Evolutionary conservation across 208 protist species (phyloP).

Genomic region (Trypanosoma caninum): DNA sequence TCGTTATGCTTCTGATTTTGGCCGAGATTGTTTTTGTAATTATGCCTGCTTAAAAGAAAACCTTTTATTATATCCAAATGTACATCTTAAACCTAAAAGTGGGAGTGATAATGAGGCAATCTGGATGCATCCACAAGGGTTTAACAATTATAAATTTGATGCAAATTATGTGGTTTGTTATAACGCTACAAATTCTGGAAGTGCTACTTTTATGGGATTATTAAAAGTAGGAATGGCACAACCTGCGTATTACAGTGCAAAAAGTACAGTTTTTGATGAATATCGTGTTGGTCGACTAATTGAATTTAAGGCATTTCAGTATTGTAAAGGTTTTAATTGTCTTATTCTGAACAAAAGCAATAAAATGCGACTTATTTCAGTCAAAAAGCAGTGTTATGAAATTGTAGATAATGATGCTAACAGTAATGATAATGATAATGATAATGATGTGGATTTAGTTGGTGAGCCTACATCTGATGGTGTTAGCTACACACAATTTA

Average conservation of each 20-base stretch:
- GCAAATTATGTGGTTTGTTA: slow-evolving; percentile 86
- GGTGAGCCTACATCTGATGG: slow-evolving; percentile 28
- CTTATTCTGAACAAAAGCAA: slow-evolving; percentile 35
- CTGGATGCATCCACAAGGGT: slow-evolving; percentile 41
- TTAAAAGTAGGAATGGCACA: slow-evolving; percentile 64
- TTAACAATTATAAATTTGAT: slow-evolving; percentile 69
- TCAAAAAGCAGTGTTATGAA: slow-evolving; percentile 14
- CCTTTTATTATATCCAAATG: slow-evolving; percentile 31
- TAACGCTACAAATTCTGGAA: not conserved
- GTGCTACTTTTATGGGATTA: slow-evolving; percentile 65
- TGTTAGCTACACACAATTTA: slow-evolving; percentile 35
- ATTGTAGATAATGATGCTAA: not conserved
- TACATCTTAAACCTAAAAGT: not conserved
- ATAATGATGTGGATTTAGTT: slow-evolving; percentile 15
- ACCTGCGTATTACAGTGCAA: slow-evolving; percentile 83
- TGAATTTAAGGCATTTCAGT: slow-evolving; percentile 47
- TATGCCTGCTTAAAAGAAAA: slow-evolving; percentile 38
- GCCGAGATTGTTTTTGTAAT: slow-evolving; percentile 75
- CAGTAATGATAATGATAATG: not conserved
- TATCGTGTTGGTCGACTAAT: slow-evolving; percentile 62
- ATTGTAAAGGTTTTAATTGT: slow-evolving; percentile 42
- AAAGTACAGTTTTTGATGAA: slow-evolving; percentile 22
- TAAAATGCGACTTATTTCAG: slow-evolving; percentile 49
- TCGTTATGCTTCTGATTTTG: slow-evolving; percentile 39
- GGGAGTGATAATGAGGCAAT: slow-evolving; percentile 10